Conservation (phyloP, 306 rosid species). For the Ormosia emarginata region DNA sequence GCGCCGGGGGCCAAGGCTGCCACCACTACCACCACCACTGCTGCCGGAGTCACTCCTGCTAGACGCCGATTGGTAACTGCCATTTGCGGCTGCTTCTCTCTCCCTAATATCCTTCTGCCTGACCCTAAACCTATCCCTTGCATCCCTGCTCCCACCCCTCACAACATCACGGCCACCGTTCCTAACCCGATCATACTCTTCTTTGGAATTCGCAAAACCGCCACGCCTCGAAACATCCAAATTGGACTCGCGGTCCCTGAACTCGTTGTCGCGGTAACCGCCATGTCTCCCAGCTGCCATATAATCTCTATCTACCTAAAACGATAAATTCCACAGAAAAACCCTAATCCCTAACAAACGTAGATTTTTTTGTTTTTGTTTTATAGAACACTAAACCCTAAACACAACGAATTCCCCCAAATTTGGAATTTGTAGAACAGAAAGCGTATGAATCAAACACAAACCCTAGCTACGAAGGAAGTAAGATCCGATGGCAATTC, state of each 20-base stretch:
- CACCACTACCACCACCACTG: conserved; percentile 34
- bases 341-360: conserved; percentile 24
- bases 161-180: conserved; percentile 44
- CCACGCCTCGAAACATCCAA: conserved; percentile 47
- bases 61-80: conserved; percentile 49
- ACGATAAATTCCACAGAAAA: conserved; percentile 10
- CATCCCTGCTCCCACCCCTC: conserved; percentile 48
- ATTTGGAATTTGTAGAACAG: not conserved
- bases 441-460: not conserved
- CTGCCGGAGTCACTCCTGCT: conserved; percentile 75
- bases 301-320: conserved; percentile 8
- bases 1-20: conserved; percentile 48
- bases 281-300: conserved; percentile 97
- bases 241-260: conserved; percentile 68
- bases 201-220: conserved; percentile 43
- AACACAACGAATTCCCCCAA: not conserved
- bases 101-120: conserved; percentile 63
- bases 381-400: conserved; percentile 43
- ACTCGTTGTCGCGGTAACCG: conserved; percentile 67
- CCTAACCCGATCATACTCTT: conserved; percentile 63
- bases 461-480: conserved; percentile 22
- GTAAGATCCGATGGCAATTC: conserved; percentile 28
- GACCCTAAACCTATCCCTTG: conserved; percentile 59
- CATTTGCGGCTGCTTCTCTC: conserved; percentile 49
- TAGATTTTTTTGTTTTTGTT: not conserved